Percentiles rank a stretch among this genome's conserved stretches.
These are phyloP conservation scores for Rhododendron williamsianum DNA, from an alignment of 148 eudicot species.

Conservation along the genomic window DNA sequence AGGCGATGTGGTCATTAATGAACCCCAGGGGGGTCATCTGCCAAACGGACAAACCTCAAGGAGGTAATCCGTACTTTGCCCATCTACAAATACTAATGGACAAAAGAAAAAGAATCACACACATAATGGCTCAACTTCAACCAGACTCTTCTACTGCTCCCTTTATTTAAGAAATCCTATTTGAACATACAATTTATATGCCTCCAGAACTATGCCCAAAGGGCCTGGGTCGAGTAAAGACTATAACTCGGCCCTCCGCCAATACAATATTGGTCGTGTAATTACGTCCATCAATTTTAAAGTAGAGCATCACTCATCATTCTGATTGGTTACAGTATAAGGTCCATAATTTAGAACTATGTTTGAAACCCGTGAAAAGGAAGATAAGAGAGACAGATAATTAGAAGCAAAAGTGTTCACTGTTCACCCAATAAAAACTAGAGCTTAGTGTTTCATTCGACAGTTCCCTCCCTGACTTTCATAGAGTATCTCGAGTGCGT, in stretches of 20 bases:
- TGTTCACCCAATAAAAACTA: neutral
- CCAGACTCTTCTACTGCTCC: neutral
- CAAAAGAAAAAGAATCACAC: neutral
- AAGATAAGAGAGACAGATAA: neutral
- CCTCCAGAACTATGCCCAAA: neutral
- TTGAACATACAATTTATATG: neutral
- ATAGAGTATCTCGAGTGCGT: neutral
- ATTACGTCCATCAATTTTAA: neutral
- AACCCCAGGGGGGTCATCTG: no score
- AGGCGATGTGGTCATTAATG: no score
- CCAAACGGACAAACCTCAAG: no score
- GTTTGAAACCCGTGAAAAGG: neutral
- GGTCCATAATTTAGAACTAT: neutral
- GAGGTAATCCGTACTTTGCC: no score
- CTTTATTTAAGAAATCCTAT: neutral
- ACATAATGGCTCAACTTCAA: neutral
- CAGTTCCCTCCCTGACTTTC: neutral
- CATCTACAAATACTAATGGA: neutral
- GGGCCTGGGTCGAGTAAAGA: neutral
- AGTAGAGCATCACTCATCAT: neutral
- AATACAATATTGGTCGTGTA: neutral
- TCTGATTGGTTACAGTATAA: neutral
- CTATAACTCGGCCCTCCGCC: neutral
- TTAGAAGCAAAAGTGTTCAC: neutral
- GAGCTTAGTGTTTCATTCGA: neutral